Conservation (phyloP, 179 eudicot species). For the Silene coronaria region DNA sequence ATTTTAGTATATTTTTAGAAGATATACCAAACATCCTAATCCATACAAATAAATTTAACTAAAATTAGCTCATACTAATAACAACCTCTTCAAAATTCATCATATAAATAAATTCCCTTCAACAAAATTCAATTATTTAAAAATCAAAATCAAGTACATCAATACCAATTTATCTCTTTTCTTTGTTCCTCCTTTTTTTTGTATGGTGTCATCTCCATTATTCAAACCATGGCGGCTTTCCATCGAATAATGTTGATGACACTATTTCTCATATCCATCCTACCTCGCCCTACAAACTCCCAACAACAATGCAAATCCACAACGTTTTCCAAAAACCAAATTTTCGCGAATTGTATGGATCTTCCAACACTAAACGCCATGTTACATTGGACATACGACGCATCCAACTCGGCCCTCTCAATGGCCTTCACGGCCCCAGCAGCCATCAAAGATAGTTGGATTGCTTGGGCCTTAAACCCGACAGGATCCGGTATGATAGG, state of each 20-base stretch:
- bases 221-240: slow-evolving; percentile 15
- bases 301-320: slow-evolving; percentile 35
- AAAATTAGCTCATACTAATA: neutral
- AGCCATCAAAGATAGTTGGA: slow-evolving; percentile 44
- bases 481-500: slow-evolving; percentile 53
- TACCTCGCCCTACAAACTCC: neutral
- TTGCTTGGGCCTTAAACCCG: slow-evolving; percentile 68
- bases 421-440: slow-evolving; percentile 51
- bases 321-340: slow-evolving; percentile 27
- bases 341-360: slow-evolving; percentile 40
- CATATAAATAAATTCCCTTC: neutral
- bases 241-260: slow-evolving; percentile 1
- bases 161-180: neutral
- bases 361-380: slow-evolving; percentile 37
- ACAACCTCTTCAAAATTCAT: neutral
- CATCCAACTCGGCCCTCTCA: slow-evolving; percentile 34
- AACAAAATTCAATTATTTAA: no score
- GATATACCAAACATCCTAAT: neutral
- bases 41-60: neutral
- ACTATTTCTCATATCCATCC: neutral
- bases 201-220: slow-evolving; percentile 1
- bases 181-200: neutral
- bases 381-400: slow-evolving; percentile 51
- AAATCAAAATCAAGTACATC: neutral
- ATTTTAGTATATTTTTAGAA: neutral